Percentiles rank a stretch among this genome's conserved stretches.
Evolutionary conservation across 192 early-diverging fungal species (phyloP).

Genomic region (Pilobolus umbonatus): DNA sequence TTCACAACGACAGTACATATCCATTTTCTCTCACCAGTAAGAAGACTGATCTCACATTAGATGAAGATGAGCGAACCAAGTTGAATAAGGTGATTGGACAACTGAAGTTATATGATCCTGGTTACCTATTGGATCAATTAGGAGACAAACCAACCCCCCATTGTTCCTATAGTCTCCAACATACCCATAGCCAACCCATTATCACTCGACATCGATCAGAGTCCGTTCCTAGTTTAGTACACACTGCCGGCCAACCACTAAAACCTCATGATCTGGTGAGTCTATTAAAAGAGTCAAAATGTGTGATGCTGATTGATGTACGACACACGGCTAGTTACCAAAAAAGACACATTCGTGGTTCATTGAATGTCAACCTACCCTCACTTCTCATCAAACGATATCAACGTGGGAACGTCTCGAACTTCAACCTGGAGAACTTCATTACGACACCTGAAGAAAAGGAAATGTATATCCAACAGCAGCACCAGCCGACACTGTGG

Average conservation of each 20-base stretch:
- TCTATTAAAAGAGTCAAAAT: not conserved
- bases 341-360: conserved; percentile 14
- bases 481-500: conserved; percentile 11
- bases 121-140: not conserved
- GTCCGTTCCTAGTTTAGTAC: conserved; percentile 3
- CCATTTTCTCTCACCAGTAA: no score
- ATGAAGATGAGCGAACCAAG: conserved; percentile 19
- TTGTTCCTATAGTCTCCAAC: conserved; percentile 15
- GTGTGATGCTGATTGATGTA: conserved; percentile 26
- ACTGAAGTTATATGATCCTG: conserved; percentile 1
- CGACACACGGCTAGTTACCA: conserved; percentile 21
- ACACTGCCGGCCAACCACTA: not conserved
- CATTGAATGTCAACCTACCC: conserved; percentile 52
- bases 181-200: not conserved
- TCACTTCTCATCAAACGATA: conserved; percentile 49
- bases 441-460: conserved; percentile 46
- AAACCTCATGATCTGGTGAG: not conserved
- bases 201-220: not conserved
- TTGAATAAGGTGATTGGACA: conserved; percentile 6
- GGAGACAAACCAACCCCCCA: conserved; percentile 2
- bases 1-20: no score
- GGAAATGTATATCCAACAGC: conserved; percentile 15
- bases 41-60: conserved; percentile 16
- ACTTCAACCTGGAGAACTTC: conserved; percentile 49
- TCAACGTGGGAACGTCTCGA: conserved; percentile 40